Evolutionary conservation across 345 rosid genomes (phyloP).

Genomic region (Arabis hirsuta): DNA sequence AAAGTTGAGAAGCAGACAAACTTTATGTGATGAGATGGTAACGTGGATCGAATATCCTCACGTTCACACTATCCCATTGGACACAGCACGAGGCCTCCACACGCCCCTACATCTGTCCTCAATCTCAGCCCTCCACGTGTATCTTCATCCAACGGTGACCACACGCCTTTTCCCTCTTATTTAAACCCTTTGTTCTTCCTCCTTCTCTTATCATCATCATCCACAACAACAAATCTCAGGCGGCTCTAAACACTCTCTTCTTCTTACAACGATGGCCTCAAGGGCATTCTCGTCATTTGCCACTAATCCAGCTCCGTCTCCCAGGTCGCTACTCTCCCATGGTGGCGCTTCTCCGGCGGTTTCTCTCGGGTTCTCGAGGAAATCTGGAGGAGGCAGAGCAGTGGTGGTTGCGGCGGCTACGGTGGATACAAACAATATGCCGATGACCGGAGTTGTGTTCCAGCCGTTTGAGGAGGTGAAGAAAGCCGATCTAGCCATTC

Average conservation of each 20-base stretch:
- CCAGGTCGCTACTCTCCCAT: constrained; percentile 29
- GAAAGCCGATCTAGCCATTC: constrained; percentile 59
- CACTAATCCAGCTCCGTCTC: constrained; percentile 12
- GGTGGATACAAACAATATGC: constrained; percentile 32
- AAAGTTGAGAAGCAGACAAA: constrained; percentile 25
- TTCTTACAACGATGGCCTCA: constrained; percentile 29
- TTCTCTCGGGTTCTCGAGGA: constrained; percentile 20
- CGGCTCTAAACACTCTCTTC: constrained; percentile 18
- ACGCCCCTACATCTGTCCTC: constrained; percentile 53
- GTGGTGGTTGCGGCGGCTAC: constrained; percentile 45
- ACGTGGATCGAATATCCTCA: constrained; percentile 44
- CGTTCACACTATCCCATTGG: constrained; percentile 42
- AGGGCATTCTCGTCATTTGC: constrained; percentile 31
- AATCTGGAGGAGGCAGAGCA: constrained; percentile 27
- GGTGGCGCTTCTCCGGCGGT: constrained; percentile 24
- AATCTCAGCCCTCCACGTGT: constrained; percentile 31
- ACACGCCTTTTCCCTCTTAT: constrained; percentile 34
- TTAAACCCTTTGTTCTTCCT: background rate
- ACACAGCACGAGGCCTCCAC: constrained; percentile 66
- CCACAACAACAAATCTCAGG: constrained; percentile 5
- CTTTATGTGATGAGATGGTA: constrained; percentile 21
- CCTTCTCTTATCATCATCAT: background rate
- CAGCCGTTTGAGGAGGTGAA: constrained; percentile 83
- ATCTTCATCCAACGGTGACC: constrained; percentile 51
- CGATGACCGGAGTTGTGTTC: constrained; percentile 67